Percentiles rank a stretch among this genome's conserved stretches.
phyloP scores from a whole-genome alignment of 2,329 filamentous ascomycete genomes.

The Metarhizium sp. region DNA sequence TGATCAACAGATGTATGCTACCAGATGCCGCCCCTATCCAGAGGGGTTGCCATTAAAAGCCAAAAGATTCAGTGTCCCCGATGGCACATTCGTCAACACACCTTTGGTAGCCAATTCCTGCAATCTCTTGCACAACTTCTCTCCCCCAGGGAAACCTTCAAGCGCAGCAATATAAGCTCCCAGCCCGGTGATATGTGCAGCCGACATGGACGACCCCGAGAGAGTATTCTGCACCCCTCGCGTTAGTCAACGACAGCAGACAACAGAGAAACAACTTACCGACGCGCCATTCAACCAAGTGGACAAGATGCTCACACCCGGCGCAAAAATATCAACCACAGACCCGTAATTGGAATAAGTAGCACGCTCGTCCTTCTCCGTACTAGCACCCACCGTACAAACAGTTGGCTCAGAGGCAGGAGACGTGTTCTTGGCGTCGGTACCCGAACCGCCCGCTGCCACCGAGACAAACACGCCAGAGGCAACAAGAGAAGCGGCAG shows the following conservation, averaged over 20 bases:
- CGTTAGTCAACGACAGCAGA: too few species aligned
- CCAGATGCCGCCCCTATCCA: too few species aligned
- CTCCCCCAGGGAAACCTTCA: slow-evolving; percentile 8
- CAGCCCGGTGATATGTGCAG: slow-evolving; percentile 20
- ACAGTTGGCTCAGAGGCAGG: too few species aligned
- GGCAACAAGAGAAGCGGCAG: slow-evolving; percentile 31
- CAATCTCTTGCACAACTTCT: slow-evolving; percentile 9
- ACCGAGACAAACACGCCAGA: slow-evolving; percentile 38
- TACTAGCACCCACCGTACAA: too few species aligned
- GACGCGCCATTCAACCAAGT: too few species aligned
- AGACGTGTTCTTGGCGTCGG: too few species aligned
- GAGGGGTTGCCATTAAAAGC: too few species aligned
- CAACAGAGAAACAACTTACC: too few species aligned
- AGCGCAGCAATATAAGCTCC: too few species aligned
- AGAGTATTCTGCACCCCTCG: slow-evolving; percentile 18
- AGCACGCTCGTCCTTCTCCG: too few species aligned
- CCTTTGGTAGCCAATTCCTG: not conserved
- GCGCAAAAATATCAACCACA: slow-evolving; percentile 35
- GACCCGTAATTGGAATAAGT: not conserved
- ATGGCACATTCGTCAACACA: slow-evolving; percentile 16
- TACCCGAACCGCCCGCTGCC: too few species aligned
- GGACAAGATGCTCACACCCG: slow-evolving; percentile 21
- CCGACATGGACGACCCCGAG: slow-evolving; percentile 32
- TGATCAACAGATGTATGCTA: too few species aligned
- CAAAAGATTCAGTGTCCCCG: slow-evolving; percentile 11